A percentile compares a stretch with the other conserved stretches of the same genome.
phyloP scores from a whole-genome alignment of 257 asterid species.

The Solanum sejunctum region DNA sequence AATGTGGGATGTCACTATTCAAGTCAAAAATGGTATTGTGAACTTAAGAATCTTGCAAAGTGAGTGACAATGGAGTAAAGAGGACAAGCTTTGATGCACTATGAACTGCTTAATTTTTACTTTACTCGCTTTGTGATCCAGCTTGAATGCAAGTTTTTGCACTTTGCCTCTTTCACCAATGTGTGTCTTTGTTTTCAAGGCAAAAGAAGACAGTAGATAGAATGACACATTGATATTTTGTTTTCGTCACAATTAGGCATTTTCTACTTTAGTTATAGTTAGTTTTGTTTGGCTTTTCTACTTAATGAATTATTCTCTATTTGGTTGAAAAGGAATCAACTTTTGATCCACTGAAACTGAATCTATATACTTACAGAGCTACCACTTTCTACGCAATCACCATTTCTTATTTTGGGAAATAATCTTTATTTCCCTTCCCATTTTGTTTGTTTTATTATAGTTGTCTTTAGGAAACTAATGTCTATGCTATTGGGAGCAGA shows the following conservation, averaged over 20 bases:
- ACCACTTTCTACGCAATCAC: background rate
- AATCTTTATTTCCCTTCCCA: background rate
- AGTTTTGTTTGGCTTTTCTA: background rate
- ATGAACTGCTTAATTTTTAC: background rate
- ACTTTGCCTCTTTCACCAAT: background rate
- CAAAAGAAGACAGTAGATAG: background rate
- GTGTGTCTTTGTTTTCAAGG: background rate
- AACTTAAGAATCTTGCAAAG: background rate
- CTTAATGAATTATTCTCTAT: background rate
- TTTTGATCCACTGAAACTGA: background rate
- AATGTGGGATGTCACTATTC: background rate
- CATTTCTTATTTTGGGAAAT: background rate
- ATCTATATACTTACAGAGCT: too few species aligned
- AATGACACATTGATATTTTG: background rate
- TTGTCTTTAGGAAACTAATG: constrained; percentile 22
- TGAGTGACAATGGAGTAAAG: background rate
- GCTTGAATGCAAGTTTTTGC: fast-evolving
- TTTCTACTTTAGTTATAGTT: background rate
- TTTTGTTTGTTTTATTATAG: background rate
- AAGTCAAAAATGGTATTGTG: background rate
- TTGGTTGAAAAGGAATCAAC: background rate
- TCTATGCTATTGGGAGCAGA: constrained; percentile 8
- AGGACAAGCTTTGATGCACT: background rate
- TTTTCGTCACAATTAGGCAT: background rate
- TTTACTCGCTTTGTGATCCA: background rate